Percentiles rank a stretch among this genome's conserved stretches.
Conservation (phyloP, 2,329 filamentous ascomycete species). For the Calonectria multiphialidica region DNA sequence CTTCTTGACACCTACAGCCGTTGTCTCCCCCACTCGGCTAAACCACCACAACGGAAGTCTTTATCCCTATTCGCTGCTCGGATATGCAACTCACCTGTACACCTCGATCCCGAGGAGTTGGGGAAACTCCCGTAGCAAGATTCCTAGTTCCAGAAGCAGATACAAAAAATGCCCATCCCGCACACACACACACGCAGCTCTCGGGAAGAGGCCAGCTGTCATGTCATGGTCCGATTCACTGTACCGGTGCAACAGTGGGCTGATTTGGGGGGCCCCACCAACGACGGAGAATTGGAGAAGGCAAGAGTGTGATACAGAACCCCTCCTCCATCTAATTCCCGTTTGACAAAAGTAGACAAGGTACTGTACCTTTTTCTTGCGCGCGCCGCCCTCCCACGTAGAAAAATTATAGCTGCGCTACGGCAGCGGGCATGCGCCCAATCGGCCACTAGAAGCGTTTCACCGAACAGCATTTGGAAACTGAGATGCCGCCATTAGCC, state of each 20-base stretch:
- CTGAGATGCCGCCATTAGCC: neutral
- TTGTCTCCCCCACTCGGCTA: neutral
- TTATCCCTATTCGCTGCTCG: neutral
- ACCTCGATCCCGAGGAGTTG: neutral
- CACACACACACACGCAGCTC: neutral
- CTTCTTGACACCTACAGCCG: conserved; percentile 14
- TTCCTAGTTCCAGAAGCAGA: neutral
- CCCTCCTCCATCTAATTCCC: conserved; percentile 14
- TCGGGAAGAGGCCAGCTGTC: neutral
- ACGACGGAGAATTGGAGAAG: conserved; percentile 19
- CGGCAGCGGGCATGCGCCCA: neutral
- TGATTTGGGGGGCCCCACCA: conserved; percentile 16
- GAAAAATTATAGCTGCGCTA: neutral
- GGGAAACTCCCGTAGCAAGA: neutral
- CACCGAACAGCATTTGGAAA: neutral
- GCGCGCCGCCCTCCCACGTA: neutral
- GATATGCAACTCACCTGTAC: neutral
- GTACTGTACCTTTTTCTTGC: neutral
- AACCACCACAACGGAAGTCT: conserved; percentile 14
- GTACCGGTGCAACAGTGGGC: conserved; percentile 17
- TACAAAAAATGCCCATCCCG: neutral
- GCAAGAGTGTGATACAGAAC: neutral
- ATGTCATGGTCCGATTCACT: conserved; percentile 12
- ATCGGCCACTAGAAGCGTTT: conserved; percentile 18
- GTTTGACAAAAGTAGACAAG: neutral